Conservation (phyloP, 2,329 filamentous ascomycete genomes). For the Paraconiothyrium sp. region DNA sequence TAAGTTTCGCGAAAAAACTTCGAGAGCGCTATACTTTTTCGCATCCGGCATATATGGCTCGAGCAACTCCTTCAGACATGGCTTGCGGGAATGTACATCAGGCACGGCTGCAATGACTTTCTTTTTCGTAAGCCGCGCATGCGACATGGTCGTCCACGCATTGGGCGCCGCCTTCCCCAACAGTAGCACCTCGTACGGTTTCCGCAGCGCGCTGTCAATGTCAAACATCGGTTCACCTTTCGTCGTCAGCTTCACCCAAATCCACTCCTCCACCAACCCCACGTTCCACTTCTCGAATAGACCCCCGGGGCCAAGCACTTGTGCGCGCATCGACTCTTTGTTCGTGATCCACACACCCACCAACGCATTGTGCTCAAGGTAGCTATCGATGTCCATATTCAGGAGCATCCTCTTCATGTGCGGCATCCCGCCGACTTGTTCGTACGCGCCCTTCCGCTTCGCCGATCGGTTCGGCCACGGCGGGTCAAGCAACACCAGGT, state of each 20-base stretch:
- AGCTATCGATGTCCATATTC: slow-evolving; percentile 57
- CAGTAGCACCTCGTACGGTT: slow-evolving; percentile 79
- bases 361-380: slow-evolving; percentile 53
- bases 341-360: slow-evolving; percentile 84
- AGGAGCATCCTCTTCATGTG: slow-evolving; percentile 57
- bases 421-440: slow-evolving; percentile 53
- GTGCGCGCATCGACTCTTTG: slow-evolving; percentile 65
- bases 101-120: slow-evolving; percentile 75
- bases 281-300: slow-evolving; percentile 75
- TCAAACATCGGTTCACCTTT: slow-evolving; percentile 71
- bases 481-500: slow-evolving; percentile 77
- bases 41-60: slow-evolving; percentile 60
- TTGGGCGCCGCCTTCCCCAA: slow-evolving; percentile 59
- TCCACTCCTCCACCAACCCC: slow-evolving; percentile 74
- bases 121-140: slow-evolving; percentile 47
- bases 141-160: slow-evolving; percentile 31
- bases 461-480: slow-evolving; percentile 85
- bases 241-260: slow-evolving; percentile 78
- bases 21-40: slow-evolving; percentile 66
- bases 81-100: slow-evolving; percentile 82
- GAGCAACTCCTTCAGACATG: slow-evolving; percentile 71
- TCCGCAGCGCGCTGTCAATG: slow-evolving; percentile 71
- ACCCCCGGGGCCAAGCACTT: slow-evolving; percentile 64
- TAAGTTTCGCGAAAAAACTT: slow-evolving; percentile 79
- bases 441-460: slow-evolving; percentile 66